Evolutionary conservation across 805 yeast genomes (phyloP).

Genomic region (Saccharomycopsis fodiens): DNA sequence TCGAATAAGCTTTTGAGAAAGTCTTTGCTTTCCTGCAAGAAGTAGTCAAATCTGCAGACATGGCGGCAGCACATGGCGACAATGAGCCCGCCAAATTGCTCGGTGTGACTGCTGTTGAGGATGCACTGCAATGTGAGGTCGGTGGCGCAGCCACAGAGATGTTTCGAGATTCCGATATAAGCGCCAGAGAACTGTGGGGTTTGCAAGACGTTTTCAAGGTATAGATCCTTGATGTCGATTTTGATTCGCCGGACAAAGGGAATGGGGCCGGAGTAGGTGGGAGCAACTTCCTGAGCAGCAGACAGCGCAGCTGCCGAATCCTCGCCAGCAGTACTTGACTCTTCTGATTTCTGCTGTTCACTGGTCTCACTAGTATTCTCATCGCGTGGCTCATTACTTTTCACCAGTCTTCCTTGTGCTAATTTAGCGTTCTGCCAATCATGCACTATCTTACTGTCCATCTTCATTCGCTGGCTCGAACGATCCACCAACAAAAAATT

Average conservation of each 20-base stretch:
- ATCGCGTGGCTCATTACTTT: slow-evolving; percentile 14
- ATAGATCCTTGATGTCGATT: slow-evolving; percentile 74
- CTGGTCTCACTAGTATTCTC: slow-evolving; percentile 9
- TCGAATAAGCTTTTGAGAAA: slow-evolving; percentile 30
- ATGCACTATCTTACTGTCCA: slow-evolving; percentile 57
- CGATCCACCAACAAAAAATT: slow-evolving; percentile 65
- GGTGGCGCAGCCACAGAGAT: slow-evolving; percentile 90
- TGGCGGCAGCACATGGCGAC: slow-evolving; percentile 95
- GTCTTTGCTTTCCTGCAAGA: slow-evolving; percentile 40
- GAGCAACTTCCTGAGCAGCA: background rate
- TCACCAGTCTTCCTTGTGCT: background rate
- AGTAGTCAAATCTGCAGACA: slow-evolving; percentile 55
- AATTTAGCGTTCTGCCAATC: slow-evolving; percentile 32
- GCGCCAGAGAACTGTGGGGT: slow-evolving; percentile 12
- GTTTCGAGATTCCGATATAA: slow-evolving; percentile 71
- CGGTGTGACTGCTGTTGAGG: slow-evolving; percentile 27
- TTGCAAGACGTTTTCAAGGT: slow-evolving; percentile 39
- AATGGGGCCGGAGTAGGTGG: background rate
- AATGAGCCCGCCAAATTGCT: slow-evolving; percentile 45
- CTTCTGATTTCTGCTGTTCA: slow-evolving; percentile 11
- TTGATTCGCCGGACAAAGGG: slow-evolving; percentile 41
- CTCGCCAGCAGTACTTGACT: background rate
- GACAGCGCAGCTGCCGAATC: background rate
- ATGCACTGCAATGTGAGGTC: slow-evolving; percentile 72
- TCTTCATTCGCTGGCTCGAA: slow-evolving; percentile 68